Percentiles rank a stretch among this genome's conserved stretches.
These are phyloP conservation scores for Naganishia cerealis DNA, from an alignment of 1,284 basidiomycete genomes.

Conservation along the genomic window DNA sequence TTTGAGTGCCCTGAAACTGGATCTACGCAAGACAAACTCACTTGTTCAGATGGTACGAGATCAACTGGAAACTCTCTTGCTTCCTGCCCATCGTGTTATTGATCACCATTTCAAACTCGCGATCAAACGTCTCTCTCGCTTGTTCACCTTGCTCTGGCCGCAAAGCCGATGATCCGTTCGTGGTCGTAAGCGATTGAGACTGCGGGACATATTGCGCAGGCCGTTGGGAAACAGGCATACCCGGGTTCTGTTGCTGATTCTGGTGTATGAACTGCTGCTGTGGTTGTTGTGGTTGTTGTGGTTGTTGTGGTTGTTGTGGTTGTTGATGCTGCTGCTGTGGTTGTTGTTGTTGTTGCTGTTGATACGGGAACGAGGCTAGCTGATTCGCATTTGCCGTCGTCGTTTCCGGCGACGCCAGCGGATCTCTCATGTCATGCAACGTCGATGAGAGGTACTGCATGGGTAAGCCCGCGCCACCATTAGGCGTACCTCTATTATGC, in stretches of 20 bases:
- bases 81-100: slow-evolving; percentile 9
- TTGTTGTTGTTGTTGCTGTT: slow-evolving; percentile 9
- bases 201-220: background rate
- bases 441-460: slow-evolving; percentile 27
- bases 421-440: slow-evolving; percentile 25
- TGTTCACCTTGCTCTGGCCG: slow-evolving; percentile 32
- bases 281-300: too few relatives aligned
- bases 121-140: slow-evolving; percentile 35
- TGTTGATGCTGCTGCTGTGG: slow-evolving; percentile 12
- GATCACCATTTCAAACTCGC: slow-evolving; percentile 22
- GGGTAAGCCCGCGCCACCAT: slow-evolving; percentile 1
- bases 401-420: slow-evolving; percentile 19
- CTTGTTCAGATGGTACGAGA: slow-evolving; percentile 82
- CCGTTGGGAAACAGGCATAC: background rate
- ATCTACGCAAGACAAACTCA: slow-evolving; percentile 36
- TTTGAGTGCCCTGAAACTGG: slow-evolving; percentile 50
- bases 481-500: background rate
- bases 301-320: slow-evolving; percentile 4
- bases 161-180: slow-evolving; percentile 7
- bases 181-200: background rate
- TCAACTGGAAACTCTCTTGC: slow-evolving; percentile 38
- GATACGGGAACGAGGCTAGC: slow-evolving; percentile 6
- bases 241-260: background rate
- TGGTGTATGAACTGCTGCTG: slow-evolving; percentile 6
- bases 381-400: background rate